These are phyloP conservation scores for Sugiyamaella sp. DNA, from an alignment of 1,139 yeast species.

Conservation along the genomic window DNA sequence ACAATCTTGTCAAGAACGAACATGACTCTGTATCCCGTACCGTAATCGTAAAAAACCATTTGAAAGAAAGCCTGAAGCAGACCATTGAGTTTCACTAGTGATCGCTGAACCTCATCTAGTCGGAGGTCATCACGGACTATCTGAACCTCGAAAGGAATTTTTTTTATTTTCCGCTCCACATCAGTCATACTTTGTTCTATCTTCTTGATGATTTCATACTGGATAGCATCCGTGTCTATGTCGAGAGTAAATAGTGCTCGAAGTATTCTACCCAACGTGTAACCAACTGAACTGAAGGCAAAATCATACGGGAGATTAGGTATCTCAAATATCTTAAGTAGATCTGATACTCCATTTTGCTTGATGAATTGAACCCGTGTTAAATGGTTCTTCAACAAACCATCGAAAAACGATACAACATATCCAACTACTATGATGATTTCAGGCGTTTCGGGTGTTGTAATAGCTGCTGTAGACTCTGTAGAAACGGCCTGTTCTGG, in stretches of 20 bases:
- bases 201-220: slow-evolving; percentile 25
- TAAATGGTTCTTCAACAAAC: slow-evolving; percentile 40
- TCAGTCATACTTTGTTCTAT: slow-evolving; percentile 14
- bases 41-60: slow-evolving; percentile 37
- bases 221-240: slow-evolving; percentile 34
- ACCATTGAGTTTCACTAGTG: slow-evolving; percentile 30
- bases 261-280: slow-evolving; percentile 34
- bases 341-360: slow-evolving; percentile 36
- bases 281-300: slow-evolving; percentile 39
- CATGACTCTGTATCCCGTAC: slow-evolving; percentile 39
- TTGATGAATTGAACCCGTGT: slow-evolving; percentile 41
- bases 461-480: neutral
- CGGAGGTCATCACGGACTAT: slow-evolving; percentile 22
- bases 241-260: slow-evolving; percentile 39
- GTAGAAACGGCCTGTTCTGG: neutral
- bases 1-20: slow-evolving; percentile 34
- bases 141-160: slow-evolving; percentile 11
- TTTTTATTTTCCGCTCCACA: slow-evolving; percentile 23
- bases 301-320: slow-evolving; percentile 44
- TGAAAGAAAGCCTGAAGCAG: slow-evolving; percentile 35
- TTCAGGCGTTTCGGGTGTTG: slow-evolving; percentile 26
- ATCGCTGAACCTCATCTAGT: slow-evolving; percentile 27
- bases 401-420: slow-evolving; percentile 40
- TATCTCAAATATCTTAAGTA: slow-evolving; percentile 36
- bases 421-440: slow-evolving; percentile 32